phyloP scores from a whole-genome alignment of 768 basidiomycete species.

The Podaxis sp. region DNA sequence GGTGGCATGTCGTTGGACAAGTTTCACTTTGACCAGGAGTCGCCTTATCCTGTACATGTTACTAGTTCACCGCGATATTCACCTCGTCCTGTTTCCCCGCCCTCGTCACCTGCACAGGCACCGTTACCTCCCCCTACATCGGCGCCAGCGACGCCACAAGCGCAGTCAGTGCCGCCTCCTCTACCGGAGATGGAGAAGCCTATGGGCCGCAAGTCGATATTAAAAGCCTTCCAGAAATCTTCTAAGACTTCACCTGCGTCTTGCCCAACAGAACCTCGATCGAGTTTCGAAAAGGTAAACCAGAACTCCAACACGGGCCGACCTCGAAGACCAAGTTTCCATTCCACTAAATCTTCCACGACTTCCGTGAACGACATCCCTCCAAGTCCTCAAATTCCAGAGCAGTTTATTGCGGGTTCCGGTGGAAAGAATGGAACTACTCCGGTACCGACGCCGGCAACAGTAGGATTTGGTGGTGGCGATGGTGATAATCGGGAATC shows the following conservation, averaged over 20 bases:
- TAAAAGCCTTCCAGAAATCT: conserved; percentile 35
- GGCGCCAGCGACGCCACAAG: conserved; percentile 12
- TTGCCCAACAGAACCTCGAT: conserved; percentile 22
- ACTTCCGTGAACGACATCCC: conserved; percentile 43
- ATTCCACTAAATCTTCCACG: conserved; percentile 27
- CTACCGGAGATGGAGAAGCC: conserved; percentile 41
- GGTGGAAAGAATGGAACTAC: conserved; percentile 15
- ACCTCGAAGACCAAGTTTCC: conserved; percentile 9
- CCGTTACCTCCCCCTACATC: conserved; percentile 20
- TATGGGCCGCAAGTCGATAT: conserved; percentile 61
- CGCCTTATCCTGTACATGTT: conserved; percentile 54
- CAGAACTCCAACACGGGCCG: conserved; percentile 16
- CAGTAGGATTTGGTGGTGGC: conserved; percentile 4
- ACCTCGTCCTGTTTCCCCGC: conserved; percentile 28
- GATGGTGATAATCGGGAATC: conserved; percentile 22
- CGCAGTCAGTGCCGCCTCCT: conserved; percentile 14
- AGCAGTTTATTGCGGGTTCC: conserved; percentile 31
- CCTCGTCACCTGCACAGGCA: conserved; percentile 12
- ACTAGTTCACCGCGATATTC: conserved; percentile 28
- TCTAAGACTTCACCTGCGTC: conserved; percentile 17
- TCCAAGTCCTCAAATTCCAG: conserved; percentile 60
- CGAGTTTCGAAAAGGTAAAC: conserved; percentile 33
- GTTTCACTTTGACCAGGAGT: conserved; percentile 70
- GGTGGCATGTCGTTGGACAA: conserved; percentile 34
- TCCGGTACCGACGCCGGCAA: neutral